A percentile compares a stretch with the other conserved stretches of the same genome.
These are phyloP conservation scores for Sindora glabra DNA, from an alignment of 306 rosid species.

Conservation along the genomic window DNA sequence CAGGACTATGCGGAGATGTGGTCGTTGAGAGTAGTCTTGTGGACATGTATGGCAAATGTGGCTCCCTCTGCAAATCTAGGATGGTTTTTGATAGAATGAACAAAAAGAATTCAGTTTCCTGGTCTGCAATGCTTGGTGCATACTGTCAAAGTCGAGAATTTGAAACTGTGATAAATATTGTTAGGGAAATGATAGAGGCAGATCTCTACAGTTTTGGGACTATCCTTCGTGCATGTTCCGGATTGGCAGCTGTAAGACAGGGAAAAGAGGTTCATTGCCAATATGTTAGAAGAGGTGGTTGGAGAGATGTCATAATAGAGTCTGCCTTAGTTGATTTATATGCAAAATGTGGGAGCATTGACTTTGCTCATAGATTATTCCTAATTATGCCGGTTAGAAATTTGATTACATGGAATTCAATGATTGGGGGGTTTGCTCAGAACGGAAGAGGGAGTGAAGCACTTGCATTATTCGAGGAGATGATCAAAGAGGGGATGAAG, in stretches of 20 bases:
- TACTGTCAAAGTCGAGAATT: slow-evolving; percentile 66
- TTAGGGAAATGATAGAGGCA: slow-evolving; percentile 46
- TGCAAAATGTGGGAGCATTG: slow-evolving; percentile 76
- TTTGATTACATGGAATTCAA: slow-evolving; percentile 84
- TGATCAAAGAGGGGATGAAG: slow-evolving; percentile 52
- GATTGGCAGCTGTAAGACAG: slow-evolving; percentile 55
- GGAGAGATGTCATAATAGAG: slow-evolving; percentile 72
- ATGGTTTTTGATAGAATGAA: slow-evolving; percentile 59
- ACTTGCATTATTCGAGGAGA: slow-evolving; percentile 39
- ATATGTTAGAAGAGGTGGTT: slow-evolving; percentile 69
- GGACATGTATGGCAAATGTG: slow-evolving; percentile 94
- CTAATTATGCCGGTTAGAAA: slow-evolving; percentile 46
- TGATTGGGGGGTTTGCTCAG: slow-evolving; percentile 81
- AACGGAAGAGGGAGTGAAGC: slow-evolving; percentile 73
- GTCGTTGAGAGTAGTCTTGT: slow-evolving; percentile 81
- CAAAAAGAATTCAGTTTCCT: slow-evolving; percentile 56
- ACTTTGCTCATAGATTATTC: slow-evolving; percentile 50
- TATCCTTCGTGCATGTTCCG: slow-evolving; percentile 72
- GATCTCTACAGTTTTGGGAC: slow-evolving; percentile 69
- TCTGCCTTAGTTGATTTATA: slow-evolving; percentile 85
- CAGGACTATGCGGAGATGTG: slow-evolving; percentile 57
- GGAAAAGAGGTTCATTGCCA: slow-evolving; percentile 91
- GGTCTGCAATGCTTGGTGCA: slow-evolving; percentile 72
- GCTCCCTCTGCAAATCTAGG: slow-evolving; percentile 34
- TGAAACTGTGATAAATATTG: slow-evolving; percentile 50